Evolutionary conservation across 805 yeast genomes (phyloP).

Genomic region (Suhomyces pyralidae): DNA sequence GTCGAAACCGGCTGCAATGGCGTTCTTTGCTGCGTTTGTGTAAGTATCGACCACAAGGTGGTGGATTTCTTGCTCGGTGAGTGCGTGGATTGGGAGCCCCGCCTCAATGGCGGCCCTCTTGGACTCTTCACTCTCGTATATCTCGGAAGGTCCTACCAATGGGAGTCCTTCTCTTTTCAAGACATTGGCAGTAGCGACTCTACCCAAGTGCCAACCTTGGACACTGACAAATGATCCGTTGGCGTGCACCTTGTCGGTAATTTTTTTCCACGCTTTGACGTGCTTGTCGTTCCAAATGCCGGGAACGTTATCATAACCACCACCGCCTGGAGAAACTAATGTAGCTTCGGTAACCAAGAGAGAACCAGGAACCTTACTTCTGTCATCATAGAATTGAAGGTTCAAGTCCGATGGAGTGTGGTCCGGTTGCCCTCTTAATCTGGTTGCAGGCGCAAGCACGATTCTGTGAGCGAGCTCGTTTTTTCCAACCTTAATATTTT

Average conservation of each 20-base stretch:
- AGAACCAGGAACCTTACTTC: slow-evolving; percentile 56
- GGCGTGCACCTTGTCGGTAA: slow-evolving; percentile 13
- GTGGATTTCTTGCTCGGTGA: slow-evolving; percentile 34
- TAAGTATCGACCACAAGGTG: slow-evolving; percentile 37
- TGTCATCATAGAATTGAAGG: slow-evolving; percentile 51
- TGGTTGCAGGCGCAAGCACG: slow-evolving; percentile 52
- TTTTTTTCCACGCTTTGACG: slow-evolving; percentile 22
- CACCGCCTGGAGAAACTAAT: slow-evolving; percentile 39
- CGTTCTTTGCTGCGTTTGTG: slow-evolving; percentile 43
- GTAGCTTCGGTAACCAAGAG: slow-evolving; percentile 62
- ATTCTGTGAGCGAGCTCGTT: slow-evolving; percentile 38
- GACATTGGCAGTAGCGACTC: slow-evolving; percentile 32
- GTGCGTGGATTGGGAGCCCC: slow-evolving; percentile 26
- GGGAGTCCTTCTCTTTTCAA: slow-evolving; percentile 35
- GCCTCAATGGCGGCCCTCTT: slow-evolving; percentile 32
- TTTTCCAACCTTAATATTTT: slow-evolving; percentile 44
- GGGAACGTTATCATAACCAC: slow-evolving; percentile 7
- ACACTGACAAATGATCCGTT: slow-evolving; percentile 10
- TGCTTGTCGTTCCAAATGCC: slow-evolving; percentile 23
- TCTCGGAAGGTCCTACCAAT: slow-evolving; percentile 40
- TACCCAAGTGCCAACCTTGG: slow-evolving; percentile 16
- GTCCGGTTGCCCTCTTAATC: slow-evolving; percentile 38
- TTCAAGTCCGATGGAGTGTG: slow-evolving; percentile 46
- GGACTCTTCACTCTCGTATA: slow-evolving; percentile 31
- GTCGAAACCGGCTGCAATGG: slow-evolving; percentile 38